phyloP scores from a whole-genome alignment of 1,139 yeast genomes.

The Candida sanyaensis region DNA sequence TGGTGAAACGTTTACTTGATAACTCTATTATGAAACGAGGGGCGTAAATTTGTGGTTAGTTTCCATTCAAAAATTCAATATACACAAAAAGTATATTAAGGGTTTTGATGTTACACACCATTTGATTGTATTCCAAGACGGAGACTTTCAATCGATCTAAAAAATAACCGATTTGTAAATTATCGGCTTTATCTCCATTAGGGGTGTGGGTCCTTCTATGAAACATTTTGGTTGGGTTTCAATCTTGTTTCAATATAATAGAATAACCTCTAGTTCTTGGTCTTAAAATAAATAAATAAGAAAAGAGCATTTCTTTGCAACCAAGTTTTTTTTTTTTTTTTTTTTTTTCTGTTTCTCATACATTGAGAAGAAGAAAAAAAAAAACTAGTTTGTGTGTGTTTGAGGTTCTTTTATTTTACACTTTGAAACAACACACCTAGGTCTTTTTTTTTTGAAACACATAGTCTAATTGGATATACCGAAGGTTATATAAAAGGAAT shows the following conservation, averaged over 20 bases:
- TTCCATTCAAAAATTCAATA: too few relatives aligned
- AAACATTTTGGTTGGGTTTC: constrained; percentile 3
- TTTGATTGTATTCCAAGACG: constrained; percentile 7
- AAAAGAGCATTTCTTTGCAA: background rate
- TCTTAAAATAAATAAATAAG: constrained; percentile 2
- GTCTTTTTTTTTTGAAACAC: background rate
- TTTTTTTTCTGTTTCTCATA: background rate
- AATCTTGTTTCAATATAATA: background rate
- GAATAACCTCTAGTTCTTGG: background rate
- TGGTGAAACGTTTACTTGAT: background rate
- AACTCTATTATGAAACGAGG: background rate
- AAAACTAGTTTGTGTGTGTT: background rate
- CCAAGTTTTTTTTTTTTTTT: background rate
- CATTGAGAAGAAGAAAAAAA: background rate
- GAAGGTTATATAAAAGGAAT: too few relatives aligned
- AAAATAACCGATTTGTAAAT: constrained; percentile 9
- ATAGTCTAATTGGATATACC: too few relatives aligned
- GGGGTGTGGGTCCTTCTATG: background rate
- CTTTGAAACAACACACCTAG: background rate
- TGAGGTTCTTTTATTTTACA: background rate
- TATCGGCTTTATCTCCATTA: background rate
- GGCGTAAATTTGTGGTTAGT: too few relatives aligned
- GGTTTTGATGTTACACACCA: constrained; percentile 6
- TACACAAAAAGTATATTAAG: too few relatives aligned
- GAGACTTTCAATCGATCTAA: constrained; percentile 8